Base-by-base conservation (phyloP, 768 basidiomycete species). In the Crucibulum laeve region DNA sequence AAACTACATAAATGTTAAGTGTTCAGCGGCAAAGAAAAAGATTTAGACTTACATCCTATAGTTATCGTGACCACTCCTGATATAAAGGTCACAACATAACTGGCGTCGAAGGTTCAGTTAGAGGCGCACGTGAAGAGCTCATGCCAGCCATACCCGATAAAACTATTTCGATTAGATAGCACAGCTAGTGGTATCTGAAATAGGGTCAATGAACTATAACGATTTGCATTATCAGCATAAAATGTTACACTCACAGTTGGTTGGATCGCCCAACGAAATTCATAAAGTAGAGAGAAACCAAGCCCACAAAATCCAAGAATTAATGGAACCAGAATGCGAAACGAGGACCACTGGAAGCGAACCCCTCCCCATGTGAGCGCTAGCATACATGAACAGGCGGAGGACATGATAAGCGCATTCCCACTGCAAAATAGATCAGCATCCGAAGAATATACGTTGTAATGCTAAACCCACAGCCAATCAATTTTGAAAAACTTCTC, bases 361-460 rank as follows among this genome's bases (percentile, higher is more conserved):
- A 67, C 55, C 1, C 79, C 77, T 25, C 68, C 78, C 73, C 73
- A 78, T 1, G 72, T 76, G 3, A 80, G 53, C 0, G 51, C 75
- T 26, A 76, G 53, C 18, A 70, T 58, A 14, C 44, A 48, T 1
- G 63, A 50, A 2, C 53, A 55, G 1, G 72, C 60, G 13, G 60
- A 53, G 1, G 55, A 51, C 5, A 74, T 59, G 5, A 76, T 51
- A 5, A 76, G 50, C 3, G 66, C 25, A 40, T 73, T 75, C 10
- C 75, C 76, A 14, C 74, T 70, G 43, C 14, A 42, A 7, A 41
- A 18, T 15, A 28, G 6, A 1, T 33, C 34, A 39, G 13, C 8
- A 48, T 33, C 14, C 5, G 15, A 23, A 17, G 18, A 33, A 30
- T n/a, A 35, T n/a, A 32, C 37, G 19, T 8, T 30, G 28, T n/a